Conservation (phyloP, 176 grass and related monocot genomes). For the Rhynchospora breviuscula region DNA sequence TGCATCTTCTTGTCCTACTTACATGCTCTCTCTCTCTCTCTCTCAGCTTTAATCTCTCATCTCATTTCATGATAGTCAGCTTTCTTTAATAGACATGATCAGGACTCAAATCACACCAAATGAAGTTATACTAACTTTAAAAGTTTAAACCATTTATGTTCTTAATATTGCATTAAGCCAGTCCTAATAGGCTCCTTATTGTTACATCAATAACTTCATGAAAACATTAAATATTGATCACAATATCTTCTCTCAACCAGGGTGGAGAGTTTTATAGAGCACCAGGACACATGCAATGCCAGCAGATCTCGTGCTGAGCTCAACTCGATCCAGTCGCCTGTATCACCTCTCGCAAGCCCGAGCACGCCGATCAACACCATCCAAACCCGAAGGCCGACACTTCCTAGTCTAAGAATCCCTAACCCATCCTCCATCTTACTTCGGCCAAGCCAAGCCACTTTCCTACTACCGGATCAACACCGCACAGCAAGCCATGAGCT, state of each 20-base stretch:
- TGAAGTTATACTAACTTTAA: not conserved
- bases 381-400: not conserved
- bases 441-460: not conserved
- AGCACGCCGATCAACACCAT: not conserved
- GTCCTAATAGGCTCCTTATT: not conserved
- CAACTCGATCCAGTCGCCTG: constrained; percentile 21
- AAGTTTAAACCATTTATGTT: not conserved
- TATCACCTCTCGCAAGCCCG: not conserved
- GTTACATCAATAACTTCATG: not conserved
- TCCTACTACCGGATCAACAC: not conserved
- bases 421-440: constrained; percentile 3
- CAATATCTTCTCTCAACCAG: constrained; percentile 22
- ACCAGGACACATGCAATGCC: constrained; percentile 90
- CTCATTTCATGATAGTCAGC: not conserved
- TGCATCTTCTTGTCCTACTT: constrained; percentile 9
- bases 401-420: constrained; percentile 14
- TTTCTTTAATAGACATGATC: constrained; percentile 7
- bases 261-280: constrained; percentile 98
- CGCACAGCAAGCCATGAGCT: constrained; percentile 35
- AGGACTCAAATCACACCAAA: not conserved
- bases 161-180: not conserved
- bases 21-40: not conserved
- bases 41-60: not conserved
- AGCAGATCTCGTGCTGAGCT: constrained; percentile 39
- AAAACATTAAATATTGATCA: not conserved